Percentiles rank a stretch among this genome's conserved stretches.
Conservation (phyloP, 78 protist species). For the Chrysochromulina tobinii region DNA sequence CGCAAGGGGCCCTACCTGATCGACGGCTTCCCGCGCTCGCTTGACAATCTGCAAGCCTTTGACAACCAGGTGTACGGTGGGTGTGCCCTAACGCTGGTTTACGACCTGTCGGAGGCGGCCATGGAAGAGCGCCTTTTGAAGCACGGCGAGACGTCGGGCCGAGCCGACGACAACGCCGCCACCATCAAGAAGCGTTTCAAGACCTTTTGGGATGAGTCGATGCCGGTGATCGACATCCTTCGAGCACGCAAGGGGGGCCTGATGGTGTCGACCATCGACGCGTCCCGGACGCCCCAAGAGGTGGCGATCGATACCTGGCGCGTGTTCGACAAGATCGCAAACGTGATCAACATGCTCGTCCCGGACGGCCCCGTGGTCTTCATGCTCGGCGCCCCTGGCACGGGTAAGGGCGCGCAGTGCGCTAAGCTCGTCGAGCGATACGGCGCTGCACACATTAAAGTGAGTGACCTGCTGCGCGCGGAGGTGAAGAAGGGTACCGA, state of each 20-base stretch:
- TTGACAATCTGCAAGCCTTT: not conserved
- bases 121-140: constrained; percentile 42
- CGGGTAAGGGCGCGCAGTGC: constrained; percentile 68
- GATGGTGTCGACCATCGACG: too few relatives aligned
- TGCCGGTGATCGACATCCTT: too few relatives aligned
- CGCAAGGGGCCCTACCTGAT: constrained; percentile 57
- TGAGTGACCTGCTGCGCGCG: constrained; percentile 63
- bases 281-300: too few relatives aligned
- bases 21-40: constrained; percentile 85
- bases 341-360: too few relatives aligned
- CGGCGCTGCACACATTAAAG: constrained; percentile 37
- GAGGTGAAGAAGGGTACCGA: constrained; percentile 39
- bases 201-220: not conserved
- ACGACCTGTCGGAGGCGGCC: too few relatives aligned
- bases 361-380: constrained; percentile 26
- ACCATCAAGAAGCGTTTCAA: constrained; percentile 53
- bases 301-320: too few relatives aligned
- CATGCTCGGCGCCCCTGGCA: constrained; percentile 66
- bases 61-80: too few relatives aligned
- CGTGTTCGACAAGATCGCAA: too few relatives aligned
- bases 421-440: not conserved
- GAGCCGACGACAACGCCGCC: constrained; percentile 71
- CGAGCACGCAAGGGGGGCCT: too few relatives aligned
- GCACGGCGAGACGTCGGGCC: constrained; percentile 60
- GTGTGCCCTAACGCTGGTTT: too few relatives aligned